Evolutionary conservation across 208 protist genomes (phyloP), one percentile per base, ranked within the genome.

Genomic region (Trypanosoma conorhini): DNA sequence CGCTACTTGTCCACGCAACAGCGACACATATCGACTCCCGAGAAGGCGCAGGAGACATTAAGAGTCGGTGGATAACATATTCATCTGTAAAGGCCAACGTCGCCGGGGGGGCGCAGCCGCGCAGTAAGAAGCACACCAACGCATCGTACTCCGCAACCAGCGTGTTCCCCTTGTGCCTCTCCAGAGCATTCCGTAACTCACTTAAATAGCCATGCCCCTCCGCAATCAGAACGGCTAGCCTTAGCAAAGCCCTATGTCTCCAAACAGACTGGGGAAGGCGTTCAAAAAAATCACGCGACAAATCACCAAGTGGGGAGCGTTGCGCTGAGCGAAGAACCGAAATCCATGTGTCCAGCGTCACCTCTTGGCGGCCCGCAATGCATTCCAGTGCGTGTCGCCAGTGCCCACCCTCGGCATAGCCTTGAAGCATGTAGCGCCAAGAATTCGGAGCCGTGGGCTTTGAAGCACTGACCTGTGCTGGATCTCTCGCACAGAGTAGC

Each of bases 341-440:
- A 46, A 77, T 15, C 26, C 65, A 67, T 30, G 44, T 46, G 48
- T 42, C 42, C 22, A 67, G 63, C 42, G 54, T 42, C 30, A 58
- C 24, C 19, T 62, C 24, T 28, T 64, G 22, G 21, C n/a, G 24
- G 0, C 54, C 46, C 38, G 50, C 1, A 62, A 77, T n/a, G 48
- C 15, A 68, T 28, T 28, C 10, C 35, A 77, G 52, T 22, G 72
- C 72, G 42, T 67, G 64, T 44, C 54, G 56, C 72, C 72, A 77
- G 51, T 68, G 64, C 24, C 72, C 72, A 62, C 72, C 72, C 28
- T 77, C 72, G 4, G 72, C 72, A 57, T 70, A 72, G 17, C 72
- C 72, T 66, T 77, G 56, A 30, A 77, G 59, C 42, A 77, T 77
- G 54, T 72, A 72, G 17, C 72, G 64, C 72, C 64, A 57, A 52